Evolutionary conservation across 495 filamentous ascomycete species (phyloP), one percentile per base, ranked within the genome.

Genomic region (Aspergillus nanangensis): DNA sequence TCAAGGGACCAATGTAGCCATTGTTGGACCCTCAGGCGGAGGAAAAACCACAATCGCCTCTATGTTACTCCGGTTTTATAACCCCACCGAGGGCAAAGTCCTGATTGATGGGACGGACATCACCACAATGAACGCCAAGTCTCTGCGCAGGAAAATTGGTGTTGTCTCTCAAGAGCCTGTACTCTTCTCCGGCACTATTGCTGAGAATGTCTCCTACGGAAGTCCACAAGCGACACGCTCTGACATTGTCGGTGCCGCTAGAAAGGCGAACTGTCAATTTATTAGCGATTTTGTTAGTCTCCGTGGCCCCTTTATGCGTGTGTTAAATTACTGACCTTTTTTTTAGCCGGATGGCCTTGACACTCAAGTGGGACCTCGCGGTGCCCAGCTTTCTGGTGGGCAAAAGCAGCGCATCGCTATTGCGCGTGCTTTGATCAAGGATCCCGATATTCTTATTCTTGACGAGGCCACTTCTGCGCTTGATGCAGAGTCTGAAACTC

Each of bases 391-490:
- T 5, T 95, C 90, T 7, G 93, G 93, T 25, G 93, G 93, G 1
- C 93, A 98, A 65, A 97, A 97, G 66, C 94, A 97, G 61, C 86
- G 93, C 45, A 96, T 99, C 56, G 94, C 93, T 19, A 97, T 98
- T 65, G 93, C 93, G 0, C 79, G 93, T 38, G 93, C 93, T 8
- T 75, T 98, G 17, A 84, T 98, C 55, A 97, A 97, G 68, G 81
- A 95, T 41, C 93, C 93, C 0, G 94, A 98, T 63, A 96, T 98
- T 57, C 63, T 98, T 44, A 92, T 98, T 48, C 78, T 98, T 2
- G 93, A 98, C 61, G 93, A 98, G 76, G 89, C 88, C 13, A 94
- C 88, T 5, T 89, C 85, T 31, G 93, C 93, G 3, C 80, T 98
- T 10, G 93, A 98, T 60, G 94, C 93, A n/a, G 94, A 99, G 62